Evolutionary conservation across 176 grass and related monocot genomes (phyloP).

Genomic region (Secale cereale): DNA sequence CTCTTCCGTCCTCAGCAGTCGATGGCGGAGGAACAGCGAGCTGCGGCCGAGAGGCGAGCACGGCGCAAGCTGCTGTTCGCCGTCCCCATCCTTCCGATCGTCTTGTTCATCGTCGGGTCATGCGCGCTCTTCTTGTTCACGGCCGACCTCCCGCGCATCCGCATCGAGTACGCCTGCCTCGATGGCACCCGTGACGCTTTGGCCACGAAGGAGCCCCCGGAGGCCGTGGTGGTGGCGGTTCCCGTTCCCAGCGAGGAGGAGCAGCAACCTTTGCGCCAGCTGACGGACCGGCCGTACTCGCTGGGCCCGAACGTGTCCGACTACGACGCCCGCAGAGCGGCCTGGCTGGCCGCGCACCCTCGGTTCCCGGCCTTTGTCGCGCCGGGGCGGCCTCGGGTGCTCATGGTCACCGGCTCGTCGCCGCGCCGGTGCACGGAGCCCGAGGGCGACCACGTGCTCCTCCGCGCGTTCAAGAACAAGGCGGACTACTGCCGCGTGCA

Average conservation of each 20-base stretch:
- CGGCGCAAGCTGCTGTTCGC: background rate
- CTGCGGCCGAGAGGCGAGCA: background rate
- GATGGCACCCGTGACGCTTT: background rate
- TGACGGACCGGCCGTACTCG: constrained; percentile 47
- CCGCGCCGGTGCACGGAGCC: constrained; percentile 48
- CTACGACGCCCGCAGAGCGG: constrained; percentile 53
- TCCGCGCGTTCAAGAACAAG: constrained; percentile 90
- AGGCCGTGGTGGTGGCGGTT: too few relatives aligned
- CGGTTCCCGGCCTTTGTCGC: constrained; percentile 42
- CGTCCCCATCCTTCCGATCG: background rate
- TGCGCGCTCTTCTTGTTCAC: constrained; percentile 32
- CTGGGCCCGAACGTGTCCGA: constrained; percentile 49
- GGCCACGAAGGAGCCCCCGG: background rate
- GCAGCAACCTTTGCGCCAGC: constrained; percentile 32
- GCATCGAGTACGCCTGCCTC: constrained; percentile 29
- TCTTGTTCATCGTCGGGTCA: constrained; percentile 22
- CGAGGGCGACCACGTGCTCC: constrained; percentile 69
- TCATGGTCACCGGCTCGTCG: constrained; percentile 73
- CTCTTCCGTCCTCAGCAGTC: background rate
- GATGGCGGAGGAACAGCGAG: constrained; percentile 6
- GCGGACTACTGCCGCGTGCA: constrained; percentile 92
- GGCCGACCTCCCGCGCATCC: constrained; percentile 40
- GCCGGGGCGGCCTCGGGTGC: constrained; percentile 49
- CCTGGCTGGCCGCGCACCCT: constrained; percentile 53
- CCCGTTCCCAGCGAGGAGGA: background rate